Percentiles rank a stretch among this genome's conserved stretches.
Evolutionary conservation across 495 filamentous ascomycete genomes (phyloP).

Genomic region (Neurospora sp.): DNA sequence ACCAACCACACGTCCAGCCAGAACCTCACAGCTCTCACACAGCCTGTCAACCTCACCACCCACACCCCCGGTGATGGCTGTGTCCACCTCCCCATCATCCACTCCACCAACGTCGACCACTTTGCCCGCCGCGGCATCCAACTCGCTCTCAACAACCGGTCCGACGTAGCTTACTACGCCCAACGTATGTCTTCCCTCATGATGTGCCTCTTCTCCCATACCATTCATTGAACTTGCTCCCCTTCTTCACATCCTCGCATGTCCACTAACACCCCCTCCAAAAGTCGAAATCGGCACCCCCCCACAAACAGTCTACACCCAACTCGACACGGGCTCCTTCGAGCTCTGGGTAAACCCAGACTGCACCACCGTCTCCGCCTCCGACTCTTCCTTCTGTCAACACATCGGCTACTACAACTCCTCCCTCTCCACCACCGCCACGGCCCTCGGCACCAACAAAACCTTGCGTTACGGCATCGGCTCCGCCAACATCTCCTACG

Average conservation of each 20-base stretch:
- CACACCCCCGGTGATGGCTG: conserved; percentile 16
- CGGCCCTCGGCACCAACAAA: conserved; percentile 21
- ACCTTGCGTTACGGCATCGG: conserved; percentile 38
- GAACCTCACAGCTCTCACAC: background rate
- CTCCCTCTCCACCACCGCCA: conserved; percentile 24
- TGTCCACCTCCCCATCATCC: conserved; percentile 36
- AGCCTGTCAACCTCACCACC: background rate
- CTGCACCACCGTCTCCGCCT: conserved; percentile 26
- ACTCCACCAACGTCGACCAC: conserved; percentile 32
- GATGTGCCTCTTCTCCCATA: background rate
- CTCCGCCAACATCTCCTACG: conserved; percentile 32
- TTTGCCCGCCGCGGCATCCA: conserved; percentile 32
- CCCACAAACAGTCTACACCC: conserved; percentile 35
- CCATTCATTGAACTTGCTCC: background rate
- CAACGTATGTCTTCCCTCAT: conserved; percentile 20
- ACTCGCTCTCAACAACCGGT: conserved; percentile 34
- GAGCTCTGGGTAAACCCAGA: conserved; percentile 44
- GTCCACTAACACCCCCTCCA: conserved; percentile 9
- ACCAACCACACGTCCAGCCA: background rate
- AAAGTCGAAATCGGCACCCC: conserved; percentile 40
- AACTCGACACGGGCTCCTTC: conserved; percentile 41
- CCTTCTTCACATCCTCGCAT: too few species aligned
- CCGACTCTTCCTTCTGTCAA: conserved; percentile 33
- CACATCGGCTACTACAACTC: conserved; percentile 31
- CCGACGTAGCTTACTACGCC: conserved; percentile 41